Evolutionary conservation across 2,329 filamentous ascomycete species (phyloP).

Genomic region (Zasmidium citrigriseum): DNA sequence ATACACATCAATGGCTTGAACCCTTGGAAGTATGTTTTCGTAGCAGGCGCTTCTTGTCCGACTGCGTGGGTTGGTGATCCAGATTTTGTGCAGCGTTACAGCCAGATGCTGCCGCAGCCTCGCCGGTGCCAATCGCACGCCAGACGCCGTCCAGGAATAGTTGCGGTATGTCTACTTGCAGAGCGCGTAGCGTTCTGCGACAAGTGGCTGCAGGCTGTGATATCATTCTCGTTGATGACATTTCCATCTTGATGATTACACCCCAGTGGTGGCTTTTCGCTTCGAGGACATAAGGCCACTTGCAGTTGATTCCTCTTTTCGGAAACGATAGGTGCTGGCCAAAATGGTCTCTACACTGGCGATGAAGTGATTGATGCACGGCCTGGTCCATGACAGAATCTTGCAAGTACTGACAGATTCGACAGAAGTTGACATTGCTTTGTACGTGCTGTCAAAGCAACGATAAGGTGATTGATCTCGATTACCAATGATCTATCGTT

Average conservation of each 20-base stretch:
- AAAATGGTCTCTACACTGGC: too few species aligned
- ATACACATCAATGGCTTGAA: not conserved
- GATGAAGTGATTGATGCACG: too few species aligned
- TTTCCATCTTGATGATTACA: not conserved
- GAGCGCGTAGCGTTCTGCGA: not conserved
- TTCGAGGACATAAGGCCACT: not conserved
- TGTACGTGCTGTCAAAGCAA: too few species aligned
- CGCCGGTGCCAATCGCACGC: not conserved
- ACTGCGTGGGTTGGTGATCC: not conserved
- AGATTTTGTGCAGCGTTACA: not conserved
- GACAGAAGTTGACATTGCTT: too few species aligned
- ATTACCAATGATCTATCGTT: too few species aligned
- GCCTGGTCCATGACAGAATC: too few species aligned
- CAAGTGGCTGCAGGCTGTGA: not conserved
- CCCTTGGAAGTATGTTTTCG: not conserved
- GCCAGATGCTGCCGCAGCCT: not conserved
- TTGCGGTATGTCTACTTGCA: not conserved
- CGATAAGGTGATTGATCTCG: too few species aligned
- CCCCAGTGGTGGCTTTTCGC: not conserved
- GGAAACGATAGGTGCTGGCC: too few species aligned
- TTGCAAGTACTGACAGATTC: too few species aligned
- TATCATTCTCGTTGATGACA: not conserved
- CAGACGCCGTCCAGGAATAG: not conserved
- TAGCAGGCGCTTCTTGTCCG: not conserved
- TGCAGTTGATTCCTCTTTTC: too few species aligned